Evolutionary conservation across 192 early-diverging fungal species (phyloP).

Genomic region (Coemansia reversa): DNA sequence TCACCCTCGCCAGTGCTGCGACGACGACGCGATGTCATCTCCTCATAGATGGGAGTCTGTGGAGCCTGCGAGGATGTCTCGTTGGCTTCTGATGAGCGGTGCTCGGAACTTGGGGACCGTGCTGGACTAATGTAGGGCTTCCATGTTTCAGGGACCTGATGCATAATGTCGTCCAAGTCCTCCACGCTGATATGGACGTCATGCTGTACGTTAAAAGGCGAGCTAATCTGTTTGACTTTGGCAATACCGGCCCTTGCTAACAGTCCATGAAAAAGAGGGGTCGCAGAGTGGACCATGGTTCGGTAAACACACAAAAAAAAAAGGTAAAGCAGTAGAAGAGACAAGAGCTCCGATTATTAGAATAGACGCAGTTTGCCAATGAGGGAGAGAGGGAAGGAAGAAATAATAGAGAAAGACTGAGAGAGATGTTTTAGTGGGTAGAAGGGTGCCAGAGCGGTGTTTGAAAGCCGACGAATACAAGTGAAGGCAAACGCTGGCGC

Average conservation of each 20-base stretch:
- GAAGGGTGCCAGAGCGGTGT: neutral
- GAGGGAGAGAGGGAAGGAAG: constrained; percentile 7
- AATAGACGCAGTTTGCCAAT: constrained; percentile 5
- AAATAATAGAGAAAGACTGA: constrained; percentile 10
- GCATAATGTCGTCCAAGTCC: constrained; percentile 52
- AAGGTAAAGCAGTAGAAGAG: constrained; percentile 5
- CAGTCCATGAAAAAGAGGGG: constrained; percentile 44
- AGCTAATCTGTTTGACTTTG: constrained; percentile 47
- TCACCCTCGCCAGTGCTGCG: constrained; percentile 33
- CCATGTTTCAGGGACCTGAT: constrained; percentile 43
- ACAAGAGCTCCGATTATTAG: constrained; percentile 5
- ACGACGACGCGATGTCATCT: constrained; percentile 31
- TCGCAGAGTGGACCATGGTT: constrained; percentile 38
- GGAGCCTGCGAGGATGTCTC: constrained; percentile 17
- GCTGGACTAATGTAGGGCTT: constrained; percentile 44
- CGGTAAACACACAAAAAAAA: neutral
- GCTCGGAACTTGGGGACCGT: constrained; percentile 26
- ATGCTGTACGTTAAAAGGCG: constrained; percentile 55
- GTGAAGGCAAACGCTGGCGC: neutral
- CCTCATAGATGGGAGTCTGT: constrained; percentile 38
- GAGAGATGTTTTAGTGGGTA: neutral
- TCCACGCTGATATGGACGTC: constrained; percentile 56
- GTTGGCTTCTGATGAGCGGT: constrained; percentile 18
- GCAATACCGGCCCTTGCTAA: constrained; percentile 48
- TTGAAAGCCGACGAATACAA: constrained; percentile 6